Conservation (phyloP, 2,329 filamentous ascomycete species). For the Epichloe sibirici region DNA sequence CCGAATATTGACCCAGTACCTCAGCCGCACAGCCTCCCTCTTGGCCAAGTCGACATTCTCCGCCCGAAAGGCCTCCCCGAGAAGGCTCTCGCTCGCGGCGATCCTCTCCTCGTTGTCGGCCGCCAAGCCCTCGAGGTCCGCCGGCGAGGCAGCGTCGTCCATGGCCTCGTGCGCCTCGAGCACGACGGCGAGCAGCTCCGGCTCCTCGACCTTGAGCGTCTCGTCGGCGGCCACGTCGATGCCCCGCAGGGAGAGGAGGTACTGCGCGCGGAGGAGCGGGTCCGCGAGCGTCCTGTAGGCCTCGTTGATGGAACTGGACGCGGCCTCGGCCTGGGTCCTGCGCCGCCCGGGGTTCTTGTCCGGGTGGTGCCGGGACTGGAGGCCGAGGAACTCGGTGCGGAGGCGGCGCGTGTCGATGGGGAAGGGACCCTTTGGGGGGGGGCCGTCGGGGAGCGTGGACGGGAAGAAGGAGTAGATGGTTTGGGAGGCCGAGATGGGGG, state of each 20-base stretch:
- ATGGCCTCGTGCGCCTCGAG: conserved; percentile 69
- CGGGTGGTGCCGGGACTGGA: conserved; percentile 68
- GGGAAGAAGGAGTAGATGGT: conserved; percentile 89
- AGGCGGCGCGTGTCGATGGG: conserved; percentile 56
- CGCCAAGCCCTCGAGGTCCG: conserved; percentile 47
- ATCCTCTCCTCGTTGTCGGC: conserved; percentile 58
- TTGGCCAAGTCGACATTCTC: conserved; percentile 57
- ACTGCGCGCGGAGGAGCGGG: conserved; percentile 77
- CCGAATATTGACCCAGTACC: conserved; percentile 85
- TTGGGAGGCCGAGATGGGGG: neutral
- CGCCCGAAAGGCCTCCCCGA: conserved; percentile 53
- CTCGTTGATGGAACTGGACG: conserved; percentile 78
- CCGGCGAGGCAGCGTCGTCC: conserved; percentile 57
- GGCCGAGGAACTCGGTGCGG: conserved; percentile 71
- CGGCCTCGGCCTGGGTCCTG: conserved; percentile 55
- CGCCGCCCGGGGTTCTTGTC: conserved; percentile 47
- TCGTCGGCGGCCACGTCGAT: conserved; percentile 75
- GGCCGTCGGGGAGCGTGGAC: conserved; percentile 58
- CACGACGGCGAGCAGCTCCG: conserved; percentile 62
- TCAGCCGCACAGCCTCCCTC: conserved; percentile 60
- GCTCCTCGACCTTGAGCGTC: conserved; percentile 53
- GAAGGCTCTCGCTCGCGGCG: conserved; percentile 41
- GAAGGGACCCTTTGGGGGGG: conserved; percentile 69
- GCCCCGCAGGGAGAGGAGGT: conserved; percentile 62
- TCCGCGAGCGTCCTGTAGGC: conserved; percentile 76